Evolutionary conservation across 441 rosid species (phyloP), one percentile per base, ranked within the genome.

Genomic region (Iberis amara): DNA sequence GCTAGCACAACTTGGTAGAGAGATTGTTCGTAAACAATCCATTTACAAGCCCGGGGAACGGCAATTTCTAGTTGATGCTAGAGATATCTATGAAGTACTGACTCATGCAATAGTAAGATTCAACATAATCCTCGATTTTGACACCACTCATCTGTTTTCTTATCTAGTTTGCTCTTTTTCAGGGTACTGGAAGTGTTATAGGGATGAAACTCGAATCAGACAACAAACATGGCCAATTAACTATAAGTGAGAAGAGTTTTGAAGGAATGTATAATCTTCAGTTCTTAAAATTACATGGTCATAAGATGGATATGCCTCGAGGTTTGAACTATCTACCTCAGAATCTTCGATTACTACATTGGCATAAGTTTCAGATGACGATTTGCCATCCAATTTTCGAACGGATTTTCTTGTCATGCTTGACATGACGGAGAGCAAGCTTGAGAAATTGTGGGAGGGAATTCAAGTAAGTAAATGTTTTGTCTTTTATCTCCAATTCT

Each of bases 371-470:
- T 32, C 39, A 39, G 1, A 48, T 15, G 53, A 32, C 40, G 32
- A 39, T 48, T 48, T 48, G 52, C 3, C 36, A 30, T 6, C 38
- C 24, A 47, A 8, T 15, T 3, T 36, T 2, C 3, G 8, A 2
- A 8, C n/a, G 10, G 28, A 33, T 5, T 33, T 15, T 38, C 39
- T 47, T 9, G 39, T 47, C 11, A 23, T 26, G 21, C 21, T 48
- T 14, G 0, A 0, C 0, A 21, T 50, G 55, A 0, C 0, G 3
- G 0, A 0, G 3, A 50, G 43, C 32, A 50, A 50, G 7, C 21
- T 50, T 36, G 40, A 33, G 40, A 49, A 33, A 6, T 3, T 48
- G 15, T 49, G 54, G 54, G 15, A 49, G 6, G 40, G 54, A 33
- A 37, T 3, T 26, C 30, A 26, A 6, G 30, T 26, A 26, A 4